Evolutionary conservation across 1,284 basidiomycete species (phyloP), one percentile per base, ranked within the genome.

Genomic region (Gomphus sp.): DNA sequence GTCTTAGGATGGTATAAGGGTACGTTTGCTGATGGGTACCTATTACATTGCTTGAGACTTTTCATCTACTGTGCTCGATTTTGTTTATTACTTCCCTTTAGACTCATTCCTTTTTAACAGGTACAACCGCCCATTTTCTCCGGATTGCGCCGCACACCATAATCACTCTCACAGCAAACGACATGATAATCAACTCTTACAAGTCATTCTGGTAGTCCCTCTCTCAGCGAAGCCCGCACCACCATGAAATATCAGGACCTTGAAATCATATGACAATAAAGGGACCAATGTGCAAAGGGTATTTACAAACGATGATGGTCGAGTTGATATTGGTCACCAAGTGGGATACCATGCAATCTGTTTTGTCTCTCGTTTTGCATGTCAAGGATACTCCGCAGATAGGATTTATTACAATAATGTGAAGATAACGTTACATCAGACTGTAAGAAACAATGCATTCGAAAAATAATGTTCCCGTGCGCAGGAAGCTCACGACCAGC

Each of bases 1-100:
- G 75, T 95, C 10, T 76, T 85, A 47, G 96, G 92, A 28, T 91
- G 88, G 88, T 97, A 98, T 75, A 96, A 96, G 77, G 93, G 91
- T 82, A 60, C 60, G 70, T 55, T 5, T 22, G 10, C 44, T 1
- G 14, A n/a, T n/a, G n/a, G n/a, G n/a, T n/a, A n/a, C 55, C 50
- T 53, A 28, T 33, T 49, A 16, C 36, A 28, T 7, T 33, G 43
- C 31, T 54, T 44, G 48, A 22, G 48, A 45, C 41, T 6, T 39
- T 39, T 34, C 39, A 41, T 37, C 4, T 25, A 52, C 11, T n/a
- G 22, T 8, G 3, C 43, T 18, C 31, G 43, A 6, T 31, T 28
- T 28, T 28, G 4, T 3, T 28, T 28, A 28, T 28, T 3, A 31
- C 31, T n/a, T n/a, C 33, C 36, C 28, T 14, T 14, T 4, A 37